Conservation (phyloP, 805 yeast species). For the Kuraishia piskuri region DNA sequence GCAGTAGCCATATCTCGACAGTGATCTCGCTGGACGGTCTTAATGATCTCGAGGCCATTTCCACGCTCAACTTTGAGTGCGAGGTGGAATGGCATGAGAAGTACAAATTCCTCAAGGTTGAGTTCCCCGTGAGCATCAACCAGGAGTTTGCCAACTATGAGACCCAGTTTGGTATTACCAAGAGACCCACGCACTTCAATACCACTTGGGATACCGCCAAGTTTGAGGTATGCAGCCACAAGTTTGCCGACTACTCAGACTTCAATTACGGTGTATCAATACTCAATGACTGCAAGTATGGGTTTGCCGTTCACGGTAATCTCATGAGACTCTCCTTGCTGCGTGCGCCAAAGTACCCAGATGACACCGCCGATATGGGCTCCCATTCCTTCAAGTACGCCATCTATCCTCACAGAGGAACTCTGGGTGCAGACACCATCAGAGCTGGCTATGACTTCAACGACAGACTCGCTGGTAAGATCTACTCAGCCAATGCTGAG, state of each 20-base stretch:
- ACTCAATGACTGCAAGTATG: constrained; percentile 81
- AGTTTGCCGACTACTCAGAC: constrained; percentile 88
- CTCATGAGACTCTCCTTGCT: constrained; percentile 77
- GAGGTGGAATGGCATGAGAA: constrained; percentile 82
- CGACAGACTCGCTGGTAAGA: constrained; percentile 25
- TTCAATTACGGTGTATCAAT: constrained; percentile 79
- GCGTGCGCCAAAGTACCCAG: constrained; percentile 92
- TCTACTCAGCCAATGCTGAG: constrained; percentile 1
- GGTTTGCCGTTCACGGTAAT: constrained; percentile 91
- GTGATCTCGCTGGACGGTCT: constrained; percentile 61
- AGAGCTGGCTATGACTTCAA: constrained; percentile 76
- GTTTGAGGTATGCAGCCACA: constrained; percentile 92
- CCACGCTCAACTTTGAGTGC: constrained; percentile 43
- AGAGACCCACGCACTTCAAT: constrained; percentile 89
- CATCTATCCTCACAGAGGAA: constrained; percentile 72
- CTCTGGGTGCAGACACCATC: constrained; percentile 55
- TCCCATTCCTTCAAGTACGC: constrained; percentile 77
- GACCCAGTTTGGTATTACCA: constrained; percentile 88
- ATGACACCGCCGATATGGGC: constrained; percentile 93
- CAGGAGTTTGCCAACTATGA: constrained; percentile 79
- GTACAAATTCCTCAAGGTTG: constrained; percentile 85
- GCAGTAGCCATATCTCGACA: constrained; percentile 51
- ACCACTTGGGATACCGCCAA: constrained; percentile 96
- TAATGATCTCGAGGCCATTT: constrained; percentile 21
- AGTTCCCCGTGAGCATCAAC: constrained; percentile 82